Conservation (phyloP, 306 rosid genomes). For the Quercus robur region DNA sequence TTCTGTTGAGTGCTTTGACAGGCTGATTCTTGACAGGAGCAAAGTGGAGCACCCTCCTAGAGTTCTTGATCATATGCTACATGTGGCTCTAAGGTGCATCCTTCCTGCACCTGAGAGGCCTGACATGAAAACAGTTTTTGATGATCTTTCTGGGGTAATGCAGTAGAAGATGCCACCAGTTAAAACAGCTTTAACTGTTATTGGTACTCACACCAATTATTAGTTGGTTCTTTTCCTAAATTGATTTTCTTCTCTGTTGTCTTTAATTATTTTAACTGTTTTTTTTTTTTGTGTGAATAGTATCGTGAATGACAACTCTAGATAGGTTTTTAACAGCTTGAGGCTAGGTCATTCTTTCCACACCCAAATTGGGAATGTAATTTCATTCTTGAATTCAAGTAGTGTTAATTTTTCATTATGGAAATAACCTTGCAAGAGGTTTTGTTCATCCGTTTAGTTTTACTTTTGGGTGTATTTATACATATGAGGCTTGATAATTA, state of each 20-base stretch:
- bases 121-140: conserved; percentile 59
- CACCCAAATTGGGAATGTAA: conserved; percentile 16
- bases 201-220: conserved; percentile 30
- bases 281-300: not conserved
- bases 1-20: conserved; percentile 58
- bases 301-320: conserved; percentile 21
- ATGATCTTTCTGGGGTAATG: conserved; percentile 55
- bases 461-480: not conserved
- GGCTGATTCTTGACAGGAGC: conserved; percentile 34
- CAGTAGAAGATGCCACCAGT: conserved; percentile 9
- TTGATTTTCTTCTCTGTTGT: conserved; percentile 1
- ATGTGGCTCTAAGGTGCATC: conserved; percentile 65
- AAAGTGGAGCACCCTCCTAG: conserved; percentile 12
- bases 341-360: conserved; percentile 27
- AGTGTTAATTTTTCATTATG: conserved; percentile 1
- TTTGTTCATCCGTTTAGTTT: not conserved
- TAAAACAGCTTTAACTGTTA: conserved; percentile 22
- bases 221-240: not conserved
- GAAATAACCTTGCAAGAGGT: not conserved
- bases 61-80: conserved; percentile 54
- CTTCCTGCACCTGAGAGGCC: conserved; percentile 80
- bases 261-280: not conserved
- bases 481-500: not conserved
- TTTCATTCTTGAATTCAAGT: conserved; percentile 6
- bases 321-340: conserved; percentile 20